Evolutionary conservation across 768 basidiomycete genomes (phyloP).

Genomic region (Sutorius australiensis): DNA sequence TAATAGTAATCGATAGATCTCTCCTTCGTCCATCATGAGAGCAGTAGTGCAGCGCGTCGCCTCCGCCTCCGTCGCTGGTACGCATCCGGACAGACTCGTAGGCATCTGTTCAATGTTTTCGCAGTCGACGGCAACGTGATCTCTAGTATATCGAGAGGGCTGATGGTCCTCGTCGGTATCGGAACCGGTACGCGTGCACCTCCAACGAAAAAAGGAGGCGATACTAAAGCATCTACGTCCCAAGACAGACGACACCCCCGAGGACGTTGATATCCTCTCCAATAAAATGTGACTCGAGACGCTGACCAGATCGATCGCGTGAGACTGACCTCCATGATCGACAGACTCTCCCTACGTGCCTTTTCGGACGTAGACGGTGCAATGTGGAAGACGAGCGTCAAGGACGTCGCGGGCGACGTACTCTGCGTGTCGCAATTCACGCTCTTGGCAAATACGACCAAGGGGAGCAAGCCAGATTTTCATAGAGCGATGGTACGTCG

Average conservation of each 20-base stretch:
- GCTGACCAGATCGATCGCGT: not conserved
- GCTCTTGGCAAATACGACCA: conserved; percentile 78
- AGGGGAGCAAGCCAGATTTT: conserved; percentile 91
- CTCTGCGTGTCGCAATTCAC: conserved; percentile 96
- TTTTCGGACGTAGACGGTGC: conserved; percentile 61
- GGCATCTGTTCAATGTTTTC: not conserved
- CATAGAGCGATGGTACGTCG: conserved; percentile 82
- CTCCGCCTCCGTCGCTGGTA: conserved; percentile 82
- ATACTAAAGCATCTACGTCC: not conserved
- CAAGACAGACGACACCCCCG: conserved; percentile 71
- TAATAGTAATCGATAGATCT: not conserved
- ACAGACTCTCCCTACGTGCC: conserved; percentile 66
- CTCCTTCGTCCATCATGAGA: conserved; percentile 50
- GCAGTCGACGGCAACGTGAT: conserved; percentile 77
- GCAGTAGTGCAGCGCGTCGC: conserved; percentile 83
- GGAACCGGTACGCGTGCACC: conserved; percentile 55
- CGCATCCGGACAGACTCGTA: conserved; percentile 6
- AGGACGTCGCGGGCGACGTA: conserved; percentile 85
- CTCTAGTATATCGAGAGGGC: conserved; percentile 76
- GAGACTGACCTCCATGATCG: conserved; percentile 8
- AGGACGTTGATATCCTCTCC: conserved; percentile 67
- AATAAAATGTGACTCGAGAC: conserved; percentile 71
- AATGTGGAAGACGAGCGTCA: conserved; percentile 87
- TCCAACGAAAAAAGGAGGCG: not conserved
- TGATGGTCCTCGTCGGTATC: conserved; percentile 91